These are phyloP conservation scores for Leptographium radiaticola DNA, from an alignment of 2,329 filamentous ascomycete genomes.

Conservation along the genomic window DNA sequence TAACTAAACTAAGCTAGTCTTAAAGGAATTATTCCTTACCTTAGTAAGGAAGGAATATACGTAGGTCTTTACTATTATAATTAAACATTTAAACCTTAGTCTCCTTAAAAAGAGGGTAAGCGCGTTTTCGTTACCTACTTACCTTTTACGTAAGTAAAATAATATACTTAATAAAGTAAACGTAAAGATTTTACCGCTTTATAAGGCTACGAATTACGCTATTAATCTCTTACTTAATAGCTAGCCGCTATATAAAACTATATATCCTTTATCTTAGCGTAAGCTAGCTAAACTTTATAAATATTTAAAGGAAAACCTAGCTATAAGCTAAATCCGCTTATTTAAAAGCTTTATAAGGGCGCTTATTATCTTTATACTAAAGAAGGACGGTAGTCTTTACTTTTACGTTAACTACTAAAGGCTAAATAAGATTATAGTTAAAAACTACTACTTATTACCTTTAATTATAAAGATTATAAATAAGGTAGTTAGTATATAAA, in stretches of 20 bases:
- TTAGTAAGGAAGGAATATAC: too few relatives aligned
- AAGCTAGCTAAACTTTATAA: not conserved
- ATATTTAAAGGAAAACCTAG: not conserved
- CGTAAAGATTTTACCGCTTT: not conserved
- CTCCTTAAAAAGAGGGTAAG: not conserved
- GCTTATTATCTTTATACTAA: conserved; percentile 4
- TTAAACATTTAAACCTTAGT: not conserved
- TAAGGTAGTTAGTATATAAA: not conserved
- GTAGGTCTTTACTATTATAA: too few relatives aligned
- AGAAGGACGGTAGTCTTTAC: not conserved
- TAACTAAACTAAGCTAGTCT: too few relatives aligned
- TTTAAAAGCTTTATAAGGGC: conserved; percentile 1
- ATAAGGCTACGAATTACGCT: not conserved
- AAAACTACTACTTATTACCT: not conserved
- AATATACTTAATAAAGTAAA: not conserved
- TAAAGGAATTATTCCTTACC: too few relatives aligned
- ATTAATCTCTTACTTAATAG: not conserved
- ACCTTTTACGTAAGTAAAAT: not conserved
- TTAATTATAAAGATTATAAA: not conserved
- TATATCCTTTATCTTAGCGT: not conserved
- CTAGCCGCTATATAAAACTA: not conserved
- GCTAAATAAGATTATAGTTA: not conserved
- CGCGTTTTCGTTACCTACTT: not conserved
- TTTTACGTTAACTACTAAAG: not conserved
- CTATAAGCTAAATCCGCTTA: not conserved